These are phyloP conservation scores for Coffea canephora DNA, from an alignment of 257 asterid species.

Conservation along the genomic window DNA sequence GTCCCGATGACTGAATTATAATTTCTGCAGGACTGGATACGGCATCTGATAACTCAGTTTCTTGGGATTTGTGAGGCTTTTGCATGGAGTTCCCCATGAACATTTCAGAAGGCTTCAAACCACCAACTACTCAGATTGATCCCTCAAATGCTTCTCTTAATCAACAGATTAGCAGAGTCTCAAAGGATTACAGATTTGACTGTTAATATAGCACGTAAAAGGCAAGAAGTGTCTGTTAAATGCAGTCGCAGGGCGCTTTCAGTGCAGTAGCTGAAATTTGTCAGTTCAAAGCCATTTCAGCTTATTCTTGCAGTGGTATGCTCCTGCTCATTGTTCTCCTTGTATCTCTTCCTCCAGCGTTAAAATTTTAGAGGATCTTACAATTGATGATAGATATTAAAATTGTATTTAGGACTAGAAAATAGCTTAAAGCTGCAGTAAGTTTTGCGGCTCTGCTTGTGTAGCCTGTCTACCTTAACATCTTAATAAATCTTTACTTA, in stretches of 20 bases:
- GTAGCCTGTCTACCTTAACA: conserved; percentile 14
- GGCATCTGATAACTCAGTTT: conserved; percentile 91
- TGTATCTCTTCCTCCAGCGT: conserved; percentile 12
- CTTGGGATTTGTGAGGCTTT: conserved; percentile 83
- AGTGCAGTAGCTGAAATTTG: not conserved
- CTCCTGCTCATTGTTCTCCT: conserved; percentile 21
- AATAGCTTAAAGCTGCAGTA: conserved; percentile 39
- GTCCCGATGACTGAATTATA: conserved; percentile 65
- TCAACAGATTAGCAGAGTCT: not conserved
- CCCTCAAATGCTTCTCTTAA: not conserved
- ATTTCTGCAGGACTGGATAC: conserved; percentile 81
- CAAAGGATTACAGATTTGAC: too few relatives aligned
- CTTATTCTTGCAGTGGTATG: conserved; percentile 10
- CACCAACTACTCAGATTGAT: not conserved
- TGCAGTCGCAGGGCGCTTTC: not conserved
- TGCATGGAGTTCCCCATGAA: conserved; percentile 77
- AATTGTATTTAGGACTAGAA: conserved; percentile 29
- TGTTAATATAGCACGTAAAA: too few relatives aligned
- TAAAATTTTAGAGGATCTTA: conserved; percentile 49
- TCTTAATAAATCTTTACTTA: conserved; percentile 10
- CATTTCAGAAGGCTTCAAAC: conserved; percentile 61
- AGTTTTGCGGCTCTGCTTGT: conserved; percentile 32
- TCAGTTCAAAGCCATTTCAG: not conserved
- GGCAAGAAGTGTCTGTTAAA: too few relatives aligned
- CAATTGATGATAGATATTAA: conserved; percentile 42